Evolutionary conservation across 2,329 filamentous ascomycete genomes (phyloP).

Genomic region (Aspergillus piperis): DNA sequence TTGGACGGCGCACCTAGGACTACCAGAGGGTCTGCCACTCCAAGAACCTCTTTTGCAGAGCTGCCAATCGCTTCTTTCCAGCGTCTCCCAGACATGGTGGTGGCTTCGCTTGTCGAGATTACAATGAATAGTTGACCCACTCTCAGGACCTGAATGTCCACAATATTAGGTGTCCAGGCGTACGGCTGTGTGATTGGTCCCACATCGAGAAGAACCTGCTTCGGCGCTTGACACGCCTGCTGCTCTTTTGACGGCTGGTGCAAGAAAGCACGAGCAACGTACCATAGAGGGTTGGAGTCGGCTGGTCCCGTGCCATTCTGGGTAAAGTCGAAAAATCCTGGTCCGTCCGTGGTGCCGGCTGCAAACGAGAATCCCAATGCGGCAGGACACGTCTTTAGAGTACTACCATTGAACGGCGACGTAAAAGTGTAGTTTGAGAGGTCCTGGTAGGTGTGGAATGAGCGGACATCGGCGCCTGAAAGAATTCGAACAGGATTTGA

Average conservation of each 20-base stretch:
- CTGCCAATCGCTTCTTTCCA: constrained; percentile 73
- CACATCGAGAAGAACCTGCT: constrained; percentile 85
- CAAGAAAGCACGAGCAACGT: constrained; percentile 70
- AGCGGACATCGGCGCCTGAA: constrained; percentile 67
- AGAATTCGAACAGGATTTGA: constrained; percentile 45
- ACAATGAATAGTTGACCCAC: constrained; percentile 84
- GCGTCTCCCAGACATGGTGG: constrained; percentile 86
- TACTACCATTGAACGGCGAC: constrained; percentile 67
- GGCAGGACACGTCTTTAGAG: constrained; percentile 73
- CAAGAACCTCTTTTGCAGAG: constrained; percentile 54
- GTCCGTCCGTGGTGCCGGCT: constrained; percentile 87
- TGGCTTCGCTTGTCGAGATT: constrained; percentile 82
- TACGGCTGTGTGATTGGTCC: constrained; percentile 79
- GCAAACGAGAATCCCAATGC: constrained; percentile 91
- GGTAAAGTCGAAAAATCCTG: constrained; percentile 89
- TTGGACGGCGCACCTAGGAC: constrained; percentile 88
- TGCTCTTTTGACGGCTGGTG: constrained; percentile 71
- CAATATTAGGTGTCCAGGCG: constrained; percentile 85
- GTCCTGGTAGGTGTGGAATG: constrained; percentile 83
- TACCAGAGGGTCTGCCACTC: constrained; percentile 64
- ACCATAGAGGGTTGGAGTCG: constrained; percentile 76
- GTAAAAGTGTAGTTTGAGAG: constrained; percentile 74
- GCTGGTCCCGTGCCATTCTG: constrained; percentile 77
- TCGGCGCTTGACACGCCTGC: constrained; percentile 72
- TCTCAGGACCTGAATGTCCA: constrained; percentile 82